Base-by-base conservation (phyloP, 2,329 filamentous ascomycete species). In the Didymella pinodella region DNA sequence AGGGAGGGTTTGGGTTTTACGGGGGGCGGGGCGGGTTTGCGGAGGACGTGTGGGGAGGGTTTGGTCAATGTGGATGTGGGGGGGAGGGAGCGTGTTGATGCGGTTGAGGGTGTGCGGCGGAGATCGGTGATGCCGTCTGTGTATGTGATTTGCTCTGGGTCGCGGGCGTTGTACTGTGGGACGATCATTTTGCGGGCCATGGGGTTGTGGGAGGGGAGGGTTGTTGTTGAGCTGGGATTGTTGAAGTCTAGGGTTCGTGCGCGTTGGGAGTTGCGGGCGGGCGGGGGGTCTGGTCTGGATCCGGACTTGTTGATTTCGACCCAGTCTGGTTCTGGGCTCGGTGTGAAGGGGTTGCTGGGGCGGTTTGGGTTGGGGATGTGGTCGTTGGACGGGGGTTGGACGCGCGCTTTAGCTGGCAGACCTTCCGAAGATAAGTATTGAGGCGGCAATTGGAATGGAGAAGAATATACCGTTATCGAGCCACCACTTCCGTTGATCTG, bases 271-370 rank as follows among this genome's bases (percentile, higher is more conserved):
- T 73, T 71, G 45, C 74, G 60, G 22, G 74, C 56, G 32, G 73
- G 73, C 18, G 74, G 74, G 25, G 72, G 73, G 44, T 74, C 69
- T 12, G 75, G 72, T 53, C 61, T 69, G 31, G 58, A 36, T 10
- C 57, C 59, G 48, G 73, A 62, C 6, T 65, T 65, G 54, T 66
- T 68, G 4, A 83, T 77, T 58, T 81, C 77, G 34, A 96, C 87
- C 95, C 95, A 98, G 70, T 97, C 93, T 10, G 89, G 86, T 75
- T 96, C 91, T 31, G 89, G 84, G 1, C 85, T 88, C 0, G 85
- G 81, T 1, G 84, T 84, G 75, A 96, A 98, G 0, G 95, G 95
- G 69, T 98, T 98, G 0, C 90, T 86, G 12, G 87, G 86, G 47
- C 91, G 86, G 31, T 86, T 84, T 1, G 89, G 86, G 73, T 97